Evolutionary conservation across 2,329 filamentous ascomycete genomes (phyloP).

Genomic region (Bimuria novae-zelandiae): DNA sequence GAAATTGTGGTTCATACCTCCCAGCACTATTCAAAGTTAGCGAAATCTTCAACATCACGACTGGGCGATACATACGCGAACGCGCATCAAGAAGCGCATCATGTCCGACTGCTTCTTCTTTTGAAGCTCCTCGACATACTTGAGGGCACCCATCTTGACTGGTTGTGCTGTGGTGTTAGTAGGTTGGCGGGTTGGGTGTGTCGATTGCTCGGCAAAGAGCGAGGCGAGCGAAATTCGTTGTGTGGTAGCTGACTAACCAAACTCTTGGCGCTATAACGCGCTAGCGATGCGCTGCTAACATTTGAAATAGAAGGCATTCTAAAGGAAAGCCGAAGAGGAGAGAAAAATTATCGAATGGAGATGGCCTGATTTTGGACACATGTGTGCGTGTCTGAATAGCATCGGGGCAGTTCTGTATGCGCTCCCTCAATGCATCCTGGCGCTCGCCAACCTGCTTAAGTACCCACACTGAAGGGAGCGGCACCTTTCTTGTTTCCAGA

Average conservation of each 20-base stretch:
- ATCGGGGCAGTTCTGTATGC: no score
- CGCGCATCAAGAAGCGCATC: conserved; percentile 95
- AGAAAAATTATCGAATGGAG: no score
- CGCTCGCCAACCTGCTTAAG: no score
- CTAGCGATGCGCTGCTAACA: not conserved
- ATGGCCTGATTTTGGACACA: no score
- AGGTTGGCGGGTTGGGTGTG: conserved; percentile 32
- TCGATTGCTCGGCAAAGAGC: conserved; percentile 19
- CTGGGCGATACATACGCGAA: conserved; percentile 57
- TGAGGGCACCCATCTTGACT: conserved; percentile 92
- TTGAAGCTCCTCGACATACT: conserved; percentile 99
- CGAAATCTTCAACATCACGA: conserved; percentile 16
- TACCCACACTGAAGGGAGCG: no score
- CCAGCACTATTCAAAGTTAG: conserved; percentile 71
- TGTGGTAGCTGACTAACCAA: conserved; percentile 34
- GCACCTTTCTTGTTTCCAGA: no score
- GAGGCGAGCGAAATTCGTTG: conserved; percentile 31
- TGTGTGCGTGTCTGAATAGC: no score
- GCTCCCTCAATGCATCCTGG: no score
- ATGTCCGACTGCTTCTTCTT: conserved; percentile 99
- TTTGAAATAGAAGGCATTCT: no score
- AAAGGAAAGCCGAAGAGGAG: no score
- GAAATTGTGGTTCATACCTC: conserved; percentile 67
- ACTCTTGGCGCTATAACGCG: conserved; percentile 16
- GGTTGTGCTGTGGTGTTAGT: conserved; percentile 38